Conservation (phyloP, 2,329 filamentous ascomycete genomes). For the Annulohypoxylon truncatum region DNA sequence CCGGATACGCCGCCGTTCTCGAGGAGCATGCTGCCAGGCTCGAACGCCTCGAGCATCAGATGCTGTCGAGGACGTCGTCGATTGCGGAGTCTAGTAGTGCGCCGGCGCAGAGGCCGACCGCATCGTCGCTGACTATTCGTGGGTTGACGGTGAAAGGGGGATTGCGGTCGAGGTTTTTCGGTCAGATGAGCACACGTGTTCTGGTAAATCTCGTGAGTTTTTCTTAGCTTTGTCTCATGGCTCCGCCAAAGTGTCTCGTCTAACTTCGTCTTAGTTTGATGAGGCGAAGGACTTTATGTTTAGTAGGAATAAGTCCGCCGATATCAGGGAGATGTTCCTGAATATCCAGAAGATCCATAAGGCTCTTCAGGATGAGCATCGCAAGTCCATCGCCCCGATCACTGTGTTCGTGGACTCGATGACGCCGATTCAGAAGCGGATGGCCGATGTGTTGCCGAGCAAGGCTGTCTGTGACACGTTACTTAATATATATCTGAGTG, state of each 20-base stretch:
- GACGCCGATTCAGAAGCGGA: slow-evolving; percentile 67
- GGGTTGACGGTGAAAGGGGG: slow-evolving; percentile 63
- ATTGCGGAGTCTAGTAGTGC: slow-evolving; percentile 36
- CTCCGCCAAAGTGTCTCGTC: background rate
- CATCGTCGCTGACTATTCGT: slow-evolving; percentile 60
- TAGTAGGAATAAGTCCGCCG: slow-evolving; percentile 54
- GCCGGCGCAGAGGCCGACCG: slow-evolving; percentile 47
- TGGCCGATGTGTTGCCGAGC: slow-evolving; percentile 66
- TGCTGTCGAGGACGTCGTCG: slow-evolving; percentile 56
- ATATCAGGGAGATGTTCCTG: slow-evolving; percentile 57
- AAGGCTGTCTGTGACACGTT: slow-evolving; percentile 64
- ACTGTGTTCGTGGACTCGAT: slow-evolving; percentile 69
- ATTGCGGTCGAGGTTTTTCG: slow-evolving; percentile 62
- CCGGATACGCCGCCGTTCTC: slow-evolving; percentile 50
- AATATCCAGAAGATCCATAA: slow-evolving; percentile 61
- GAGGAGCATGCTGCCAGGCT: slow-evolving; percentile 63
- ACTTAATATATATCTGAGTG: slow-evolving; percentile 61
- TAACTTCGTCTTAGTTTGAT: slow-evolving; percentile 57
- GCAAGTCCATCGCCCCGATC: slow-evolving; percentile 61
- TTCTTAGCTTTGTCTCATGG: slow-evolving; percentile 27
- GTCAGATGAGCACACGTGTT: slow-evolving; percentile 64
- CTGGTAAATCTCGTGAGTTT: slow-evolving; percentile 63
- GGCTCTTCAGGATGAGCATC: slow-evolving; percentile 60
- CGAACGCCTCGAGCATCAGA: slow-evolving; percentile 65
- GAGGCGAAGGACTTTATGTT: slow-evolving; percentile 65